Percentiles rank a stretch among this genome's conserved stretches.
Conservation (phyloP, 2,329 filamentous ascomycete genomes). For the Clarireedia hainanense region DNA sequence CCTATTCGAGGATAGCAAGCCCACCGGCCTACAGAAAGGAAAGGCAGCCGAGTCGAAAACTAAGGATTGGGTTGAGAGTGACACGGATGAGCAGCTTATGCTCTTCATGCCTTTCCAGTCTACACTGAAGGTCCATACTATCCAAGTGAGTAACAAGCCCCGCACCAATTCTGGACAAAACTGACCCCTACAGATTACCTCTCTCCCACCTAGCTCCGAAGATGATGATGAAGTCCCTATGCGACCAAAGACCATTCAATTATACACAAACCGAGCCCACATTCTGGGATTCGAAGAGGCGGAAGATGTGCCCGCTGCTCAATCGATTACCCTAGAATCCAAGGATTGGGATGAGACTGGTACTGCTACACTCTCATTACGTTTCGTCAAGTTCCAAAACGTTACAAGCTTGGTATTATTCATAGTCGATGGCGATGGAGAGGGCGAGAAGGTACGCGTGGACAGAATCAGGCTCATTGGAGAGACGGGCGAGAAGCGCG, state of each 20-base stretch:
- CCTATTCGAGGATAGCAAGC: slow-evolving; percentile 64
- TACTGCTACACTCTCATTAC: slow-evolving; percentile 64
- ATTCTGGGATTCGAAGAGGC: slow-evolving; percentile 94
- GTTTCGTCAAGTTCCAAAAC: slow-evolving; percentile 97
- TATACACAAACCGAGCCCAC: slow-evolving; percentile 83
- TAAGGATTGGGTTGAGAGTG: slow-evolving; percentile 89
- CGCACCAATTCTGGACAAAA: neutral
- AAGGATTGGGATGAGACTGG: slow-evolving; percentile 77
- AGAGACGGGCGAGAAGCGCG: slow-evolving; percentile 83
- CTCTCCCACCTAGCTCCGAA: slow-evolving; percentile 52
- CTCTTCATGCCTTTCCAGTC: slow-evolving; percentile 86
- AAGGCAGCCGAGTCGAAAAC: slow-evolving; percentile 39
- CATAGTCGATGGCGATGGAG: slow-evolving; percentile 76
- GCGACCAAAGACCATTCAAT: slow-evolving; percentile 72
- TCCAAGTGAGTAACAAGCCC: slow-evolving; percentile 43
- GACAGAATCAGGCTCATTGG: slow-evolving; percentile 76
- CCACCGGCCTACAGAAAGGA: slow-evolving; percentile 52
- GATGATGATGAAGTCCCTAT: slow-evolving; percentile 67
- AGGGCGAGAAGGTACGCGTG: slow-evolving; percentile 77
- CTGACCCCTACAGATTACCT: slow-evolving; percentile 60
- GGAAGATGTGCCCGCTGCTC: slow-evolving; percentile 74
- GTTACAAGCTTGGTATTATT: slow-evolving; percentile 82
- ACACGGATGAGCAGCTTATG: slow-evolving; percentile 94
- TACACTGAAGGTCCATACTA: slow-evolving; percentile 80
- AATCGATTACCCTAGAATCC: slow-evolving; percentile 65